phyloP scores from a whole-genome alignment of 2,329 filamentous ascomycete species.

The Camillea tinctor region DNA sequence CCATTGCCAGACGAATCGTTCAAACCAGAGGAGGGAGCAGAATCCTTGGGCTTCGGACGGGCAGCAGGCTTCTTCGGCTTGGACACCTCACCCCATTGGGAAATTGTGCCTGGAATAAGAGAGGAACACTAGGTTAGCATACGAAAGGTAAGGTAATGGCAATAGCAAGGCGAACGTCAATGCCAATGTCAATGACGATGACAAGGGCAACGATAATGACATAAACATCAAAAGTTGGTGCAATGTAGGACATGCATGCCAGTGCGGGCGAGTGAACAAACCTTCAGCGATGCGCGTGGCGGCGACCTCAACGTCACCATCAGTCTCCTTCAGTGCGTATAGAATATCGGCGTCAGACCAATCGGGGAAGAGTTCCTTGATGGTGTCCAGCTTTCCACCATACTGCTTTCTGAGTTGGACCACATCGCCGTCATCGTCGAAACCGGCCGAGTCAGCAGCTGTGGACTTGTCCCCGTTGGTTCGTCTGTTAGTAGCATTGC shows the following conservation, averaged over 20 bases:
- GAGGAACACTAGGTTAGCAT: conserved; percentile 27
- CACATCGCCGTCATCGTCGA: conserved; percentile 83
- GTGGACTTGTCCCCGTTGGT: conserved; percentile 72
- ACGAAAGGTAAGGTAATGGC: neutral
- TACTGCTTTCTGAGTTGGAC: conserved; percentile 91
- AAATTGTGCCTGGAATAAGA: conserved; percentile 62
- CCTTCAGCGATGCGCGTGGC: conserved; percentile 80
- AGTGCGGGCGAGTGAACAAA: conserved; percentile 38
- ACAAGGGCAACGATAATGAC: too few species aligned
- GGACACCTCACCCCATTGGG: conserved; percentile 82
- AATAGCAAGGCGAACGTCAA: too few species aligned
- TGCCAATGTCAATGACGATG: neutral
- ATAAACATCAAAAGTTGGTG: neutral
- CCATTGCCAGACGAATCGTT: conserved; percentile 47
- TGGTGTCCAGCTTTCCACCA: conserved; percentile 70
- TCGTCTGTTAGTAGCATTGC: conserved; percentile 53
- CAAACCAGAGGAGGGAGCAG: conserved; percentile 49
- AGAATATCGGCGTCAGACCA: conserved; percentile 96
- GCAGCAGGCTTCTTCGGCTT: conserved; percentile 74
- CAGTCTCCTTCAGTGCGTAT: conserved; percentile 85
- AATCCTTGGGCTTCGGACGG: conserved; percentile 70
- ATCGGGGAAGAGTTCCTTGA: conserved; percentile 91
- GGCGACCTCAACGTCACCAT: conserved; percentile 72
- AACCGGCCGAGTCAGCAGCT: conserved; percentile 54
- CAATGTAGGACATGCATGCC: conserved; percentile 11